phyloP scores from a whole-genome alignment of 805 yeast species.

The Alloascoidea africana region DNA sequence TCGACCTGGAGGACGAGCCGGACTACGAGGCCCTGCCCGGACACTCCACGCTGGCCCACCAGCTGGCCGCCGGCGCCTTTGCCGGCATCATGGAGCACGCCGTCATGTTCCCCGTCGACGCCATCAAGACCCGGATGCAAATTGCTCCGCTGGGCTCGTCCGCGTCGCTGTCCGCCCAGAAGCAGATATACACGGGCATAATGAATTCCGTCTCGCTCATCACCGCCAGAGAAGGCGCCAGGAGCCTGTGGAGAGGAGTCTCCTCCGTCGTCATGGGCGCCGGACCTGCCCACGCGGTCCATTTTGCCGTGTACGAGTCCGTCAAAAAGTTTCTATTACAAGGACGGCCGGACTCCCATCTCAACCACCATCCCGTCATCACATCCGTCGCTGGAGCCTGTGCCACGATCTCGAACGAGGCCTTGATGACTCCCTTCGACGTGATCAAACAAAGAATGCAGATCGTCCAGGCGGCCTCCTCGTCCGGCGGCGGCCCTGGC shows the following conservation, averaged over 20 bases:
- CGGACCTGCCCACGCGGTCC: conserved; percentile 98
- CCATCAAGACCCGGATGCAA: conserved; percentile 94
- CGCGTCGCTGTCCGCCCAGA: no score
- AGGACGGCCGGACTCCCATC: no score
- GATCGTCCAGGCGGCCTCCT: no score
- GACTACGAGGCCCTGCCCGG: conserved; percentile 92
- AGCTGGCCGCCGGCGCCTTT: conserved; percentile 86
- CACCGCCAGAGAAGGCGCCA: conserved; percentile 72
- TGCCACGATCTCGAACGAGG: conserved; percentile 89
- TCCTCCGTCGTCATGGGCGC: conserved; percentile 89
- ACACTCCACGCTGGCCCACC: conserved; percentile 68
- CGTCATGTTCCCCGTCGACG: conserved; percentile 92
- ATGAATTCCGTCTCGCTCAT: conserved; percentile 59
- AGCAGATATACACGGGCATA: conserved; percentile 31
- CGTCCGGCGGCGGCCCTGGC: no score
- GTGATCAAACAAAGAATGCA: conserved; percentile 95
- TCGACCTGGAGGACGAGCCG: no score
- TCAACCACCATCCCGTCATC: conserved; percentile 56
- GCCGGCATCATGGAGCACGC: conserved; percentile 99
- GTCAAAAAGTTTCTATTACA: conserved; percentile 51
- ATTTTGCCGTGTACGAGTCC: conserved; percentile 86
- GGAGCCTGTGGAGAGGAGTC: conserved; percentile 87
- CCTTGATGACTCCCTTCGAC: conserved; percentile 95
- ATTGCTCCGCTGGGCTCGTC: conserved; percentile 11
- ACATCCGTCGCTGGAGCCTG: conserved; percentile 83